Percentiles rank a stretch among this genome's conserved stretches.
Conservation (phyloP, 805 yeast genomes). For the Candida stauntonica region DNA sequence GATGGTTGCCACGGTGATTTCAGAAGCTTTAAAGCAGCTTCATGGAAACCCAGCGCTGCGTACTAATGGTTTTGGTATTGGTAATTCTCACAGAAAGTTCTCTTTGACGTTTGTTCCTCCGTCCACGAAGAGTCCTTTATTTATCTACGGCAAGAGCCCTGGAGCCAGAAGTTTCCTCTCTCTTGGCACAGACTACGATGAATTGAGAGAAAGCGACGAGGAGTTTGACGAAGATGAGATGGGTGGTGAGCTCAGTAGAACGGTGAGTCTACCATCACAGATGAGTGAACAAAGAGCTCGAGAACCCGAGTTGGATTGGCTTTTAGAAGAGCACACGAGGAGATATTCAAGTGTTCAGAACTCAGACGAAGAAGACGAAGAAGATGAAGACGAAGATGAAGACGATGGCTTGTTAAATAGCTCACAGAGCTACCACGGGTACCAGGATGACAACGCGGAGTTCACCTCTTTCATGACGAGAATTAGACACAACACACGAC, state of each 20-base stretch:
- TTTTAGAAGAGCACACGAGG: slow-evolving; percentile 36
- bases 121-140: slow-evolving; percentile 38
- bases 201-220: slow-evolving; percentile 26
- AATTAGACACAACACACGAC: slow-evolving; percentile 21
- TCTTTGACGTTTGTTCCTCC: slow-evolving; percentile 36
- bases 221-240: slow-evolving; percentile 22
- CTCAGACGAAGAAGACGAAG: slow-evolving; percentile 20
- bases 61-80: slow-evolving; percentile 40
- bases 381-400: slow-evolving; percentile 16
- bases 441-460: slow-evolving; percentile 21
- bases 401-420: slow-evolving; percentile 1
- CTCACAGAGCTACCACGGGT: slow-evolving; percentile 22
- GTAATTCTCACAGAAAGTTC: slow-evolving; percentile 36
- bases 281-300: slow-evolving; percentile 25
- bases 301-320: slow-evolving; percentile 36
- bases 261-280: slow-evolving; percentile 38
- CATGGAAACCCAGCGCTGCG: slow-evolving; percentile 32
- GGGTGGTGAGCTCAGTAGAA: slow-evolving; percentile 37
- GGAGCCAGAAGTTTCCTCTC: slow-evolving; percentile 36
- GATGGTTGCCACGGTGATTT: slow-evolving; percentile 16
- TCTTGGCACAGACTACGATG: slow-evolving; percentile 33
- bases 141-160: slow-evolving; percentile 30
- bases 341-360: slow-evolving; percentile 30
- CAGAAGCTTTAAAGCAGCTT: slow-evolving; percentile 26
- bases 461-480: slow-evolving; percentile 22